Percentiles rank a stretch among this genome's conserved stretches.
phyloP scores from a whole-genome alignment of 495 filamentous ascomycete genomes.

The Apodospora peruviana region DNA sequence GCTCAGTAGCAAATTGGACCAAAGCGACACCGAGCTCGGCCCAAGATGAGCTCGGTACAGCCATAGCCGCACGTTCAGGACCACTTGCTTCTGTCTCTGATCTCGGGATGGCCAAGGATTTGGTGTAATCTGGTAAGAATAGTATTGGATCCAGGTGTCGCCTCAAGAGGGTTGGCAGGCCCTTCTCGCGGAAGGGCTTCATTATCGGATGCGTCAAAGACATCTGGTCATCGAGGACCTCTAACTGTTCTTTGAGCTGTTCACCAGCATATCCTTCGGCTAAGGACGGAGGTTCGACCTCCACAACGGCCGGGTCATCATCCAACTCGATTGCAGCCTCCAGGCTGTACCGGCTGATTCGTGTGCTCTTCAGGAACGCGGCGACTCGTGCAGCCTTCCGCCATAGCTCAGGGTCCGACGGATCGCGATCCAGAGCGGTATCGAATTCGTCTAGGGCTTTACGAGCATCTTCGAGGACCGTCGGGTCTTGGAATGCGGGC shows the following conservation, averaged over 20 bases:
- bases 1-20: conserved; percentile 21
- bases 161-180: conserved; percentile 56
- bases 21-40: conserved; percentile 36
- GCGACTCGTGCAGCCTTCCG: conserved; percentile 74
- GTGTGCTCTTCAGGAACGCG: conserved; percentile 65
- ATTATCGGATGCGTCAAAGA: conserved; percentile 64
- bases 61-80: conserved; percentile 45
- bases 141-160: conserved; percentile 70
- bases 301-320: conserved; percentile 63
- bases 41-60: conserved; percentile 32
- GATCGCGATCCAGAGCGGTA: conserved; percentile 79
- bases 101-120: conserved; percentile 23
- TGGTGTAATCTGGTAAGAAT: conserved; percentile 59
- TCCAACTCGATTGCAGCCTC: conserved; percentile 88
- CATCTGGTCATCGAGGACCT: conserved; percentile 64
- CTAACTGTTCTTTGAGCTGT: conserved; percentile 63
- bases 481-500: conserved; percentile 31
- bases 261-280: conserved; percentile 82
- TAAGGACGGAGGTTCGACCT: conserved; percentile 70
- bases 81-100: conserved; percentile 40
- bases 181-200: conserved; percentile 54
- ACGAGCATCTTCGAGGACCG: conserved; percentile 34
- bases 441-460: conserved; percentile 58
- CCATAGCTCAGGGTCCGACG: conserved; percentile 94
- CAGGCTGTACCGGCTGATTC: conserved; percentile 78